Base-by-base conservation (phyloP, 2,329 filamentous ascomycete genomes). In the Colletotrichum sp. region DNA sequence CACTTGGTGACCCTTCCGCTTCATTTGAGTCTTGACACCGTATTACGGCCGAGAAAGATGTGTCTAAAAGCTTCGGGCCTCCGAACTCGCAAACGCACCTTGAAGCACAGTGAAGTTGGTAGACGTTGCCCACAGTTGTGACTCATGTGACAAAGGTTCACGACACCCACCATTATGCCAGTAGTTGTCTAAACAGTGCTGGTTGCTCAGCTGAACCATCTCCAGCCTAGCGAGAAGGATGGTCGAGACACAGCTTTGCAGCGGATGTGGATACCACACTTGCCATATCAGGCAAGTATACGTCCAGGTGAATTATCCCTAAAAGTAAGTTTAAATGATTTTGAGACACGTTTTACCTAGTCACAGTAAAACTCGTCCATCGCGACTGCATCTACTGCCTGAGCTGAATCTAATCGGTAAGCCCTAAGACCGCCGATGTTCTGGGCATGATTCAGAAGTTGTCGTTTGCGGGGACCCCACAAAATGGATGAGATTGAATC, bases 111-210 rank as follows among this genome's bases (percentile, higher is more conserved):
- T 4, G 5, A 1, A 10, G 0, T 48, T 48, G 16, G 0, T 43
- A 16, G 39, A n/a, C 1, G 9, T 6, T 48, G 5, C 39, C 39
- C 18, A 18, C 18, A 43, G 9, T 3, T 43, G 8, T n/a, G 39
- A 6, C 8, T 10, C 9, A 9, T 10, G 9, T 10, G 28, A 30
- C 28, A 30, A 30, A 30, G 30, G 3, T 43, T 48, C 18, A 16
- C 4, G 9, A n/a, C 18, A 8, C 0, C 18, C 8, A 10, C 18
- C 39, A 0, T 18, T 32, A 1, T n/a, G 18, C 0, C 16, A 43
- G 18, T 43, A 0, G 16, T 3, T n/a, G 8, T 43, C 18, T 43
- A 0, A 10, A 1, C 0, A 1, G 36, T 39, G 7, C 1, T 39
- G 36, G 36, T 39, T 43, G 18, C 1, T 43, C 18, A 43, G 18